These are phyloP conservation scores for Knufia fluminis DNA, from an alignment of 2,329 filamentous ascomycete genomes.

Conservation along the genomic window DNA sequence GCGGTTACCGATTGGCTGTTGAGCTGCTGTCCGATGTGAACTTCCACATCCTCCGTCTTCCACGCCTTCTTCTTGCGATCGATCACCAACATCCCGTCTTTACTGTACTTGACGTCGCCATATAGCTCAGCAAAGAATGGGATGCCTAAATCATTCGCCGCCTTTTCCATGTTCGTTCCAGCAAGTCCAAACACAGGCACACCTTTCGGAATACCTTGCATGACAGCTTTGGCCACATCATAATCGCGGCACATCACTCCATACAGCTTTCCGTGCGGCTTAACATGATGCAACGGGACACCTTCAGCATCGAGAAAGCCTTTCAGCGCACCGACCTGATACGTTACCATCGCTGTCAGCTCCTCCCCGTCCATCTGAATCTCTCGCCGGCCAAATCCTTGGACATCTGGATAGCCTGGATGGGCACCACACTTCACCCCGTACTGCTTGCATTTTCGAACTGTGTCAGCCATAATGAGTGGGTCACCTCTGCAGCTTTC, in stretches of 20 bases:
- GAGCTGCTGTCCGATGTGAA: slow-evolving; percentile 35
- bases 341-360: slow-evolving; percentile 48
- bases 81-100: slow-evolving; percentile 44
- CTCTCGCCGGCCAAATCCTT: slow-evolving; percentile 55
- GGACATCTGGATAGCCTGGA: slow-evolving; percentile 52
- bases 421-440: slow-evolving; percentile 52
- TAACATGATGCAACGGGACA: slow-evolving; percentile 51
- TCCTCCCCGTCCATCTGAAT: slow-evolving; percentile 52
- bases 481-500: slow-evolving; percentile 41
- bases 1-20: slow-evolving; percentile 34
- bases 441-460: slow-evolving; percentile 49
- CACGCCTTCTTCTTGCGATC: slow-evolving; percentile 50
- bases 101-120: slow-evolving; percentile 48
- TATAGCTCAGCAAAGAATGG: slow-evolving; percentile 48
- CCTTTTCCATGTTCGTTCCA: slow-evolving; percentile 46
- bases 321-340: slow-evolving; percentile 55
- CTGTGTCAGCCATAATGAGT: slow-evolving; percentile 54
- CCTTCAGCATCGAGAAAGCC: slow-evolving; percentile 50
- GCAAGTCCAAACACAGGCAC: slow-evolving; percentile 46
- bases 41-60: slow-evolving; percentile 32
- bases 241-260: slow-evolving; percentile 47
- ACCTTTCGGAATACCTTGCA: slow-evolving; percentile 43
- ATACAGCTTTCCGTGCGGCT: slow-evolving; percentile 53
- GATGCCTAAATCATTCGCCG: slow-evolving; percentile 44
- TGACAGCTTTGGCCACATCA: slow-evolving; percentile 45